Percentiles rank a stretch among this genome's conserved stretches.
phyloP scores from a whole-genome alignment of 768 basidiomycete genomes.

The Kwoniella bestiolae region DNA sequence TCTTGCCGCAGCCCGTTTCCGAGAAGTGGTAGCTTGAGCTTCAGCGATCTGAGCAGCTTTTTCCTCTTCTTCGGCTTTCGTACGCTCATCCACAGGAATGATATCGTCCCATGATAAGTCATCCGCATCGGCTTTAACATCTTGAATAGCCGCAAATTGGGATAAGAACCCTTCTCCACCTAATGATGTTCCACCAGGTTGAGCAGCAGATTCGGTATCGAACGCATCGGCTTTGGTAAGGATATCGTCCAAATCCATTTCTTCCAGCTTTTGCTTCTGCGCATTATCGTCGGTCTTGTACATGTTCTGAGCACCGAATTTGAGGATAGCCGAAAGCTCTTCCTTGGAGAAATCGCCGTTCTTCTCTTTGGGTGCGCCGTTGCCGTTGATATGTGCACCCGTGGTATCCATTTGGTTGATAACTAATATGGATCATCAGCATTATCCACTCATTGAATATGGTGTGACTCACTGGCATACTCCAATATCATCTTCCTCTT shows the following conservation, averaged over 20 bases:
- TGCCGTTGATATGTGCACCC: conserved; percentile 84
- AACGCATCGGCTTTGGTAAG: conserved; percentile 95
- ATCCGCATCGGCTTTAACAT: conserved; percentile 84
- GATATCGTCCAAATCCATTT: conserved; percentile 99
- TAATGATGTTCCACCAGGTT: conserved; percentile 87
- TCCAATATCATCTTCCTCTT: conserved; percentile 99
- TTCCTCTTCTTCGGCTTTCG: conserved; percentile 79
- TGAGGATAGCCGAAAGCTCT: conserved; percentile 93
- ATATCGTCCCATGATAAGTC: conserved; percentile 97
- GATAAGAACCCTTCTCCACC: conserved; percentile 97
- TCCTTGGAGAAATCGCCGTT: conserved; percentile 68
- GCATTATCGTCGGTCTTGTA: conserved; percentile 95
- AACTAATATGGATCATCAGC: conserved; percentile 64
- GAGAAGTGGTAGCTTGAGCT: conserved; percentile 67
- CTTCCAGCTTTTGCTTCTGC: conserved; percentile 93
- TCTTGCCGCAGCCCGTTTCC: conserved; percentile 82
- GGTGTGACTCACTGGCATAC: conserved; percentile 82
- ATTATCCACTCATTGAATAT: too few species aligned
- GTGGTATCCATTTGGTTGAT: conserved; percentile 99
- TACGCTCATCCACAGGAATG: conserved; percentile 89
- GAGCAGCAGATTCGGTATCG: conserved; percentile 82
- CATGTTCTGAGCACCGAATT: conserved; percentile 99
- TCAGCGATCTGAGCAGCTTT: conserved; percentile 67
- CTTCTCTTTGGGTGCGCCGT: conserved; percentile 62
- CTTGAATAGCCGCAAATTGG: conserved; percentile 92